Conservation (phyloP, 805 yeast genomes). For the Candida qinlingensis region DNA sequence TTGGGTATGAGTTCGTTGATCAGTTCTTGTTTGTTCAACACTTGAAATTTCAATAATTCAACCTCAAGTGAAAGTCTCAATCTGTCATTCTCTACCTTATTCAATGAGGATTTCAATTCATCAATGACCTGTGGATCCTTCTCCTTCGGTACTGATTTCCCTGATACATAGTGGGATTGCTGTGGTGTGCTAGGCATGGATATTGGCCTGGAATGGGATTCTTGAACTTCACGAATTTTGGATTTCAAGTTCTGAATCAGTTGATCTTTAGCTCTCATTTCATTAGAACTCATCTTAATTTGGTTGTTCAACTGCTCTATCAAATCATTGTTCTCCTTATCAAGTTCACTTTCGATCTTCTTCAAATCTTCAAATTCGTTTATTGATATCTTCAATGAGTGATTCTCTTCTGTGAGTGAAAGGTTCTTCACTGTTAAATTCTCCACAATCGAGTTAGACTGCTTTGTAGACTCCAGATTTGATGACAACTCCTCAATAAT, state of each 20-base stretch:
- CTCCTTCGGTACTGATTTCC: neutral
- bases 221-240: neutral
- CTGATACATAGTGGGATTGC: neutral
- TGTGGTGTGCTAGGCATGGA: neutral
- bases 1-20: neutral
- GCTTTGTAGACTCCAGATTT: slow-evolving; percentile 25
- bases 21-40: neutral
- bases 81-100: neutral
- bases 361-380: slow-evolving; percentile 45
- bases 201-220: neutral
- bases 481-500: slow-evolving; percentile 24
- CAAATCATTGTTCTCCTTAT: slow-evolving; percentile 35
- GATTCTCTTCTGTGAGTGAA: slow-evolving; percentile 30
- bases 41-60: neutral
- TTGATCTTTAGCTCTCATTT: slow-evolving; percentile 14
- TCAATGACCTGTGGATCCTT: no score
- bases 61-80: neutral
- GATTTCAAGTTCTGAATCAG: slow-evolving; percentile 8
- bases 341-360: slow-evolving; percentile 44
- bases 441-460: slow-evolving; percentile 30
- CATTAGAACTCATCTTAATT: slow-evolving; percentile 25
- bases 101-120: neutral
- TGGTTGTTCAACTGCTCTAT: slow-evolving; percentile 40
- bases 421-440: slow-evolving; percentile 32
- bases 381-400: slow-evolving; percentile 31